A percentile compares a stretch with the other conserved stretches of the same genome.
Conservation (phyloP, 352 stramenopile genomes). For the Phytophthora sojae region DNA sequence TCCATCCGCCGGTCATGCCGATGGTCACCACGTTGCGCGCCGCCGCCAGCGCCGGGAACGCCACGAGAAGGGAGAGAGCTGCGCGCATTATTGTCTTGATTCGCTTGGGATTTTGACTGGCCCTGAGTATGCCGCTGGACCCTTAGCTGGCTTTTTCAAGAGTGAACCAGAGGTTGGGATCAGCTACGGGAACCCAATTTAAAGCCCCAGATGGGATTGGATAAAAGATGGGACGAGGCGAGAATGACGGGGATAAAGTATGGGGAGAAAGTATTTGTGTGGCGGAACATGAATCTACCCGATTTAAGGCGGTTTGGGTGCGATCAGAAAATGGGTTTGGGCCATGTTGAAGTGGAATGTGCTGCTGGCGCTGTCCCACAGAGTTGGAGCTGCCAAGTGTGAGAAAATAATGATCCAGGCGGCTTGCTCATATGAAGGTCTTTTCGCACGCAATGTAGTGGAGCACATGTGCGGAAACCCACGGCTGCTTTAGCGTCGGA, state of each 20-base stretch:
- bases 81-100: constrained; percentile 13
- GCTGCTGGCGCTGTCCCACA: neutral
- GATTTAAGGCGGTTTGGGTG: constrained; percentile 1
- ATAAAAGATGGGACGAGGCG: constrained; percentile 12
- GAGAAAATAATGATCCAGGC: neutral
- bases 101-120: constrained; percentile 1
- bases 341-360: neutral
- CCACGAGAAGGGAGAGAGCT: constrained; percentile 19
- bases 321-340: neutral
- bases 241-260: neutral
- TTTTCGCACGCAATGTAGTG: too few relatives aligned
- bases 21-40: constrained; percentile 29
- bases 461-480: too few relatives aligned
- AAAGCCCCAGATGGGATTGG: constrained; percentile 1
- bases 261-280: constrained; percentile 1
- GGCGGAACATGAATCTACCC: neutral
- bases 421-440: too few relatives aligned
- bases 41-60: constrained; percentile 21
- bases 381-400: neutral
- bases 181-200: neutral
- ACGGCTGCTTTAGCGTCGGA: too few relatives aligned
- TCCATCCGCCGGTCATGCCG: constrained; percentile 40
- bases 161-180: constrained; percentile 24
- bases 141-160: constrained; percentile 32
- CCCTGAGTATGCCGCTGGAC: constrained; percentile 5